Evolutionary conservation across 306 rosid species (phyloP).

Genomic region (Castanea crenata): DNA sequence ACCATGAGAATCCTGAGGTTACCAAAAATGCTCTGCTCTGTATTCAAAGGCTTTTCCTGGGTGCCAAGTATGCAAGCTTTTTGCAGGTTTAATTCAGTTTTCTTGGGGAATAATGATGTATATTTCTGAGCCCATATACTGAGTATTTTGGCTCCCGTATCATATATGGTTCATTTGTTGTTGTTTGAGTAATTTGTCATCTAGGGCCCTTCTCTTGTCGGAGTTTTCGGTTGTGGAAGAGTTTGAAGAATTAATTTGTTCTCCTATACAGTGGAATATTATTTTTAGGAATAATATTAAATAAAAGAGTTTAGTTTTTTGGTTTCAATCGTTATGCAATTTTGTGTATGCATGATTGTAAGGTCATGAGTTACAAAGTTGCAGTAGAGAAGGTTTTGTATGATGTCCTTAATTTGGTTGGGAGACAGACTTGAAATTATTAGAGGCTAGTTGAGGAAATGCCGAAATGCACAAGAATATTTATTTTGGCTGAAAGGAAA

Average conservation of each 20-base stretch:
- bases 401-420: background rate
- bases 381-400: too few relatives aligned
- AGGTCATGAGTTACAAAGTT: too few relatives aligned
- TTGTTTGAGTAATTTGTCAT: slow-evolving; percentile 1
- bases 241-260: background rate
- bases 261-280: background rate
- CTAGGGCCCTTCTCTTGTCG: background rate
- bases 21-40: slow-evolving; percentile 94
- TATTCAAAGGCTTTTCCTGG: slow-evolving; percentile 94
- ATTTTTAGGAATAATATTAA: background rate
- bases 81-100: slow-evolving; percentile 66
- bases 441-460: too few relatives aligned
- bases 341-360: background rate
- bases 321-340: background rate
- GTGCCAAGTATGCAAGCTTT: slow-evolving; percentile 94
- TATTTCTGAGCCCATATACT: slow-evolving; percentile 9
- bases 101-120: slow-evolving; percentile 2
- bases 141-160: background rate
- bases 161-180: background rate
- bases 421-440: background rate
- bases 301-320: background rate
- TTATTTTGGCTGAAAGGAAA: too few relatives aligned
- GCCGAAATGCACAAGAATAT: too few relatives aligned
- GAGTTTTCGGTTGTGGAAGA: slow-evolving; percentile 7
- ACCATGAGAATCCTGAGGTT: slow-evolving; percentile 89